phyloP scores from a whole-genome alignment of 345 rosid genomes.

The Schrenkiella parvula region DNA sequence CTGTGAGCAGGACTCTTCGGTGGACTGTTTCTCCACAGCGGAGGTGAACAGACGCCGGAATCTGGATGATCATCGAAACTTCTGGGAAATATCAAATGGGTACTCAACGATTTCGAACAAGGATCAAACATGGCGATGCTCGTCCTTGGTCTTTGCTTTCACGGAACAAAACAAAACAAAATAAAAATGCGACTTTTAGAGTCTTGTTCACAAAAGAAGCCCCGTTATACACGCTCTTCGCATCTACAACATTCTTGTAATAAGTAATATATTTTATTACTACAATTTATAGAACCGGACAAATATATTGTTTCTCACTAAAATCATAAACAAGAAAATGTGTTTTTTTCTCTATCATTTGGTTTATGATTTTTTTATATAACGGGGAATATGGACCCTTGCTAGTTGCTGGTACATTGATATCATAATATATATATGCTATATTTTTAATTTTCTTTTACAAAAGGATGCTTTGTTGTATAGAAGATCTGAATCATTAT shows the following conservation, averaged over 20 bases:
- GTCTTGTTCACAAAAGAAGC: conserved; percentile 7
- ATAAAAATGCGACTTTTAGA: neutral
- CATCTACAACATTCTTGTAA: neutral
- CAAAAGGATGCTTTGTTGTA: neutral
- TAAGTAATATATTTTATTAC: neutral
- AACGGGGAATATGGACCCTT: neutral
- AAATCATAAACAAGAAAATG: neutral
- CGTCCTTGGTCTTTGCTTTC: neutral
- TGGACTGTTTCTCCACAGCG: conserved; percentile 69
- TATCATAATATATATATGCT: too few relatives aligned
- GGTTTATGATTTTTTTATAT: neutral
- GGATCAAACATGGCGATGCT: conserved; percentile 36
- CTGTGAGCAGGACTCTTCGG: conserved; percentile 40
- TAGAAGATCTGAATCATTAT: neutral
- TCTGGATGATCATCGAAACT: conserved; percentile 37
- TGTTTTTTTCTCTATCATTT: neutral
- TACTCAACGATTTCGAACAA: conserved; percentile 8
- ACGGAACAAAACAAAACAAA: neutral
- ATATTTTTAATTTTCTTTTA: neutral
- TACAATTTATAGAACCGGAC: neutral
- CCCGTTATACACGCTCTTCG: conserved; percentile 18
- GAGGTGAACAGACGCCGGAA: conserved; percentile 61
- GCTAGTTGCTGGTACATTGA: conserved; percentile 13
- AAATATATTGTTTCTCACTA: too few relatives aligned
- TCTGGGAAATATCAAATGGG: conserved; percentile 31